phyloP scores from a whole-genome alignment of 495 filamentous ascomycete genomes.

The Astrothelium subdiscretum region DNA sequence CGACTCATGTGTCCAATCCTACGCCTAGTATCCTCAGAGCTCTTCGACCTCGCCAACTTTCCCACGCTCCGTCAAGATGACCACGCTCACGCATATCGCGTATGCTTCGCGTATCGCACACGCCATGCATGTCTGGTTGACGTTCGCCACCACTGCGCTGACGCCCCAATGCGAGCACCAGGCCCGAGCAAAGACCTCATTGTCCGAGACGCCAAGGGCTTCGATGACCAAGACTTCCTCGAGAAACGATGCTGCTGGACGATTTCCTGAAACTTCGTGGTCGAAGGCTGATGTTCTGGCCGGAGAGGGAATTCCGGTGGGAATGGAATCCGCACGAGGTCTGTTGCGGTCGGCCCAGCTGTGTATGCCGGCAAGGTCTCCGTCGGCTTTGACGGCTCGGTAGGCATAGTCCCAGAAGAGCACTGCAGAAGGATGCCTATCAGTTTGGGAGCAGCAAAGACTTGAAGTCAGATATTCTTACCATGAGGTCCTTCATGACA shows the following conservation, averaged over 20 bases:
- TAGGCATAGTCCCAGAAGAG: conserved; percentile 58
- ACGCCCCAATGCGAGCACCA: conserved; percentile 64
- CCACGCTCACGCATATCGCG: conserved; percentile 55
- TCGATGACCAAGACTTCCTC: conserved; percentile 57
- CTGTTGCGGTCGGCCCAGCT: conserved; percentile 36
- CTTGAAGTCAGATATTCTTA: conserved; percentile 4
- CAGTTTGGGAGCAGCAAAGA: background rate
- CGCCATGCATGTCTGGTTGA: conserved; percentile 56
- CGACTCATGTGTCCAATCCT: background rate
- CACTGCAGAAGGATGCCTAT: conserved; percentile 13
- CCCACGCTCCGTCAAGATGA: conserved; percentile 47
- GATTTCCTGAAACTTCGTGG: conserved; percentile 6
- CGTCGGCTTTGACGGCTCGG: conserved; percentile 41
- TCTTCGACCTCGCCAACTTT: conserved; percentile 25
- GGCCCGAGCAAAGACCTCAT: conserved; percentile 60
- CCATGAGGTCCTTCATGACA: conserved; percentile 57
- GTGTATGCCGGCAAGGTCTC: conserved; percentile 43
- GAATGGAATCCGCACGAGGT: conserved; percentile 1
- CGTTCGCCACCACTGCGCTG: conserved; percentile 52
- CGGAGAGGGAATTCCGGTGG: background rate
- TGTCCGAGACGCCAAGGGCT: conserved; percentile 57
- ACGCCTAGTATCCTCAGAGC: background rate
- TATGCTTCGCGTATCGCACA: conserved; percentile 63
- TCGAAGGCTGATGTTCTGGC: background rate
- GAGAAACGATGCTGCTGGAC: conserved; percentile 22